Evolutionary conservation across 2,329 filamentous ascomycete genomes (phyloP).

Genomic region (Xylaria sp.): DNA sequence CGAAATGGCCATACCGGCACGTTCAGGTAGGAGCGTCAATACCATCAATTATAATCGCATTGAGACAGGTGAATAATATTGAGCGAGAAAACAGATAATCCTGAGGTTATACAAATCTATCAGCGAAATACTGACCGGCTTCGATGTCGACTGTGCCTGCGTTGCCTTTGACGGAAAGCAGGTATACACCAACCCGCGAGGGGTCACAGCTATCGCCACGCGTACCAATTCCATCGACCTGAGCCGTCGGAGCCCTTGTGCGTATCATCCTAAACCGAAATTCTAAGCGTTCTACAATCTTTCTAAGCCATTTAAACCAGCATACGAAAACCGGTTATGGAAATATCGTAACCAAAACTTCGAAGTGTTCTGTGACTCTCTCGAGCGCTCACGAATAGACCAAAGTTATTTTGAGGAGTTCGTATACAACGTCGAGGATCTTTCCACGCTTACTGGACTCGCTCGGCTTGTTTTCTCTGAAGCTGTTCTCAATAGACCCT

Average conservation of each 20-base stretch:
- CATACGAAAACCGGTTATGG: too few relatives aligned
- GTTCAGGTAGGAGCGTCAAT: not conserved
- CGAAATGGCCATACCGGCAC: conserved; percentile 5
- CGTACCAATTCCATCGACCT: conserved; percentile 4
- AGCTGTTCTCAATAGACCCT: too few relatives aligned
- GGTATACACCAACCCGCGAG: conserved; percentile 7
- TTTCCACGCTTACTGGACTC: too few relatives aligned
- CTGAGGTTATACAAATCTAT: conserved; percentile 14
- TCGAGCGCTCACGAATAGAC: too few relatives aligned
- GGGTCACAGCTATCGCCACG: conserved; percentile 5
- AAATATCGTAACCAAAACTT: too few relatives aligned
- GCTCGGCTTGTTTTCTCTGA: not conserved
- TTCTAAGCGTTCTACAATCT: too few relatives aligned
- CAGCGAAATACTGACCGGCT: conserved; percentile 9
- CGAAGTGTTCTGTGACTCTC: too few relatives aligned
- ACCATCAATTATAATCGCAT: not conserved
- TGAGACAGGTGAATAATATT: not conserved
- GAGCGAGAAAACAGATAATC: conserved; percentile 1
- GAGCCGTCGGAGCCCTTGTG: conserved; percentile 9
- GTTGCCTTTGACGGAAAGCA: conserved; percentile 13
- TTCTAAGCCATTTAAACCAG: too few relatives aligned
- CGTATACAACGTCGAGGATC: too few relatives aligned
- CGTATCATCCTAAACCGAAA: not conserved
- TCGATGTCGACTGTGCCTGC: conserved; percentile 9
- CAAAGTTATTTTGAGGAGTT: too few relatives aligned